Percentiles rank a stretch among this genome's conserved stretches.
Evolutionary conservation across 305 asterid species (phyloP).

Genomic region (Caryopteris hybrid): DNA sequence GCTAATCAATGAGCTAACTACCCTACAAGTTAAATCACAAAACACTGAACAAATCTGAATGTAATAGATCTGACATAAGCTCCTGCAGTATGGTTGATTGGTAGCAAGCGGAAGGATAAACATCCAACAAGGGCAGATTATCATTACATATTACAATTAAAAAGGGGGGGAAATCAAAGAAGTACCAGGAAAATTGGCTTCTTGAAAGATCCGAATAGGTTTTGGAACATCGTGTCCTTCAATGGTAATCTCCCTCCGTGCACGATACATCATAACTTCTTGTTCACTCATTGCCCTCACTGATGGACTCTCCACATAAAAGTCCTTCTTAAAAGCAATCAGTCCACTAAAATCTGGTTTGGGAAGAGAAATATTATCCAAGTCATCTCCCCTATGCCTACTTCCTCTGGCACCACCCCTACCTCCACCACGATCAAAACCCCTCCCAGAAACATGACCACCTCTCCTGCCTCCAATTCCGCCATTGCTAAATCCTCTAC

Average conservation of each 20-base stretch:
- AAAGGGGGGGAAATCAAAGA: background rate
- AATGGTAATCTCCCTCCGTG: constrained; percentile 64
- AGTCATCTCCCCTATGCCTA: constrained; percentile 57
- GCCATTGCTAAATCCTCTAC: constrained; percentile 26
- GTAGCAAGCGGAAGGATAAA: background rate
- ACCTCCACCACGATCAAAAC: constrained; percentile 25
- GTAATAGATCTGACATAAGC: background rate
- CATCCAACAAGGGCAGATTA: background rate
- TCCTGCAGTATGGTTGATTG: background rate
- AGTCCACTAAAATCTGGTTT: constrained; percentile 73
- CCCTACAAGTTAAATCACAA: background rate
- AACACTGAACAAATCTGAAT: background rate
- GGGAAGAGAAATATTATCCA: constrained; percentile 66
- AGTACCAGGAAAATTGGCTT: constrained; percentile 87
- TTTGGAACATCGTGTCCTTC: constrained; percentile 80
- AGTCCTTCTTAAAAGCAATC: constrained; percentile 78
- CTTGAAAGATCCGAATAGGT: constrained; percentile 79
- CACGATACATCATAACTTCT: constrained; percentile 66
- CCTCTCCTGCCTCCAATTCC: constrained; percentile 24
- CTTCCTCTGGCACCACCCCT: constrained; percentile 46
- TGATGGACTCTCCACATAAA: constrained; percentile 68
- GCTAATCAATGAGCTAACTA: constrained; percentile 20
- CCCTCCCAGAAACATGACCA: constrained; percentile 31
- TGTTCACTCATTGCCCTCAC: constrained; percentile 74
- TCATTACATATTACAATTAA: background rate